Base-by-base conservation (phyloP, 805 yeast species). In the Ogataea philodendri region DNA sequence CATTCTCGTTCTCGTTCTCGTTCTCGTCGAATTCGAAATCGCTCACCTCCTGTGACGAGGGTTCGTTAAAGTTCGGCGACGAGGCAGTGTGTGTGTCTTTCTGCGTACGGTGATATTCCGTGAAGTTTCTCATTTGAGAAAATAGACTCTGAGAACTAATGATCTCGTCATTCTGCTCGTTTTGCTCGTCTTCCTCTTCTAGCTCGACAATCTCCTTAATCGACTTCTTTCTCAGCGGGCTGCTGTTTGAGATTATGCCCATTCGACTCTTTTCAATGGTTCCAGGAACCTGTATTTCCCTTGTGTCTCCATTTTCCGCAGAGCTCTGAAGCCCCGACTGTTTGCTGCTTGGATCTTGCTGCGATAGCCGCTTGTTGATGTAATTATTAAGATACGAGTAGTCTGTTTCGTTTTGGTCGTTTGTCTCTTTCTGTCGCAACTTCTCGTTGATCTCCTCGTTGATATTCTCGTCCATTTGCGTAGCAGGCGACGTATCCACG, bases 211-310 rank as follows among this genome's bases (percentile, higher is more conserved):
- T 6, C 15, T 19, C 29, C 17, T 32, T 14, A 14, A 23, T 11
- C 9, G 11, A 13, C 13, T 26, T 36, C 15, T 34, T 30, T 18
- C 31, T 25, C 18, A 39, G 14, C 7, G 52, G 52, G 20, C 48
- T 44, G 32, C 41, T 29, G 21, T 36, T 16, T 5, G 42, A 28
- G 11, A 42, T 17, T 5, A 30, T 32, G 2, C 23, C 34, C 5
- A 29, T 14, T 2, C 43, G 32, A 4, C 42, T 33, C 21, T 37
- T 46, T 22, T 50, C 51, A 5, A 42, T 34, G 1, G 54, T 48
- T 6, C 52, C 56, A 5, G 54, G 54, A 15, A 51, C 54, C 30
- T 49, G 54, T 7, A 51, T 35, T n/a, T 40, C 46, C 9, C 35
- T 38, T 8, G 31, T 19, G 6, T 14, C 30, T 13, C 16, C 20